Base-by-base conservation (phyloP, 257 asterid species). In the Solanum rostratum region DNA sequence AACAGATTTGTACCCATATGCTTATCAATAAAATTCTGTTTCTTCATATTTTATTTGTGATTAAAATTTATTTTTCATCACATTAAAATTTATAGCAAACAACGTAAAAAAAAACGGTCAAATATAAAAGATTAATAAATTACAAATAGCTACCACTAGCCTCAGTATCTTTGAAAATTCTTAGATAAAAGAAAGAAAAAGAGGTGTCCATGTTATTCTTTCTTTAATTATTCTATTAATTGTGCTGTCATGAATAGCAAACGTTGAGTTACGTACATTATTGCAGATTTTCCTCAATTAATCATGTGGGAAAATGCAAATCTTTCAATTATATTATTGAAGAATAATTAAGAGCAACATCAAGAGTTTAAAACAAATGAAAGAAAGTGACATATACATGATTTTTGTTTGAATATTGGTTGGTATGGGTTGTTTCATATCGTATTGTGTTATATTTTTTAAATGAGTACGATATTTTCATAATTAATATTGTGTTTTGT, bases 21-120 rank as follows among this genome's bases (percentile, higher is more conserved):
- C n/a, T n/a, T n/a, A n/a, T n/a, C n/a, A n/a, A n/a, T n/a, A n/a
- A n/a, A n/a, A n/a, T n/a, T n/a, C n/a, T n/a, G n/a, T n/a, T n/a
- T n/a, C n/a, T n/a, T n/a, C n/a, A n/a, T n/a, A n/a, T n/a, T n/a
- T n/a, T n/a, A n/a, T n/a, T n/a, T n/a, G n/a, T n/a, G n/a, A n/a
- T n/a, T n/a, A n/a, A n/a, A n/a, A n/a, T n/a, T n/a, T n/a, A n/a
- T n/a, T n/a, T n/a, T n/a, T n/a, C n/a, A n/a, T n/a, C n/a, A n/a
- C n/a, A n/a, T n/a, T n/a, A n/a, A n/a, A n/a, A n/a, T n/a, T n/a
- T n/a, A n/a, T n/a, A n/a, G n/a, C n/a, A n/a, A n/a, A n/a, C n/a
- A n/a, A n/a, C n/a, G n/a, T n/a, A n/a, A n/a, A n/a, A n/a, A n/a
- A 29, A 29, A 2, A 1, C 1, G 33, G 2, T 29, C 2, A 1